Conservation (phyloP, 257 asterid species). For the Datura wrightii region DNA sequence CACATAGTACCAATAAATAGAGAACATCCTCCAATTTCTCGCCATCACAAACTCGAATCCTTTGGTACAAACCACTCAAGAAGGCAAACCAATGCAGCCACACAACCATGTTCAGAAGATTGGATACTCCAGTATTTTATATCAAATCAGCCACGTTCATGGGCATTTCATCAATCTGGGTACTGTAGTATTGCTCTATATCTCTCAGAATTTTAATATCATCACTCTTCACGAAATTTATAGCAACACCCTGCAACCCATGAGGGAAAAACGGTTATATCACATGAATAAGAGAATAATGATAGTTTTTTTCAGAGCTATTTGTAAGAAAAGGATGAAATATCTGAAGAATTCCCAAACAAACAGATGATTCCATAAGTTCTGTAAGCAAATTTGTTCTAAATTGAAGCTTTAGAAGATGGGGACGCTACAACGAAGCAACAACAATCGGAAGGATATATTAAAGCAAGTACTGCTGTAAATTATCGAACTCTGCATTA, state of each 20-base stretch:
- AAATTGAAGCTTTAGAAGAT: not conserved
- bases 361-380: not conserved
- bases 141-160: conserved; percentile 96
- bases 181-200: conserved; percentile 93
- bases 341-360: not conserved
- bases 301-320: not conserved
- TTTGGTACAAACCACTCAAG: conserved; percentile 7
- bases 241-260: conserved; percentile 89
- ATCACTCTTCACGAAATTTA: conserved; percentile 89
- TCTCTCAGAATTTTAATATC: conserved; percentile 94
- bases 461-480: not conserved
- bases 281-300: not conserved
- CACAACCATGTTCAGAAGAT: not conserved
- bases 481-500: not conserved
- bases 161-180: conserved; percentile 98
- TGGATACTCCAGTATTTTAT: conserved; percentile 27
- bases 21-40: conserved; percentile 9
- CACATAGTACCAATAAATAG: conserved; percentile 12
- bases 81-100: conserved; percentile 25
- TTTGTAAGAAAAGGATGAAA: not conserved
- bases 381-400: not conserved
- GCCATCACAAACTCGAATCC: conserved; percentile 11
- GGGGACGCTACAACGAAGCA: not conserved
- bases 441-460: not conserved
- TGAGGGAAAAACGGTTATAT: not conserved